phyloP scores from a whole-genome alignment of 148 eudicot genomes.

The Rhododendron griersonianum region DNA sequence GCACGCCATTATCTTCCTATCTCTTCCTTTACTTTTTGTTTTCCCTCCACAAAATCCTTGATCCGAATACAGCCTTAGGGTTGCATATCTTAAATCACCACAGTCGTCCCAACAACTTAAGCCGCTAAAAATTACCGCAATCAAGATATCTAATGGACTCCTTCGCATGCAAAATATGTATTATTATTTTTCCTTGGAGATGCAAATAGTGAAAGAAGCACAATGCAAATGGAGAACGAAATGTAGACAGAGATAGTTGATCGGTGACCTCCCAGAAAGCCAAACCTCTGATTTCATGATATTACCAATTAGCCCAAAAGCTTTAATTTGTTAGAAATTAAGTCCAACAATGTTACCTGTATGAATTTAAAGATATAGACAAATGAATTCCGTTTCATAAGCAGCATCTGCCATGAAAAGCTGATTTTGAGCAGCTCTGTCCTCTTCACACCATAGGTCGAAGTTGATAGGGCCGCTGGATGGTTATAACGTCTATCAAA shows the following conservation, averaged over 20 bases:
- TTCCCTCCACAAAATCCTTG: neutral
- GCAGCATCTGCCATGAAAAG: constrained; percentile 75
- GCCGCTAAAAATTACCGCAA: neutral
- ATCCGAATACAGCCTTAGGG: neutral
- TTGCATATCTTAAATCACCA: neutral
- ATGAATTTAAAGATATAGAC: constrained; percentile 69
- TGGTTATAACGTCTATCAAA: constrained; percentile 56
- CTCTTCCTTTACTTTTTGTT: neutral
- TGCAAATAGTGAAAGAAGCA: neutral
- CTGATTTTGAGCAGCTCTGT: constrained; percentile 70
- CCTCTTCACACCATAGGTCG: constrained; percentile 68
- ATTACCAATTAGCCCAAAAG: neutral
- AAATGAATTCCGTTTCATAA: constrained; percentile 68
- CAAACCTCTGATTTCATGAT: neutral
- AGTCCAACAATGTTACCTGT: constrained; percentile 45
- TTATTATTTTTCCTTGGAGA: neutral
- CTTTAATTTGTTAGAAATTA: neutral
- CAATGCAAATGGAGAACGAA: neutral
- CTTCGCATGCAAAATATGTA: neutral
- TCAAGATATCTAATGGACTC: neutral
- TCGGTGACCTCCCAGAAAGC: neutral
- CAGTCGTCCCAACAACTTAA: neutral
- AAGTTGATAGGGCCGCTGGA: constrained; percentile 73
- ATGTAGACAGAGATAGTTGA: neutral
- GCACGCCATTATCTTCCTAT: neutral